A percentile compares a stretch with the other conserved stretches of the same genome.
These are phyloP conservation scores for Fusarium mundagurra DNA, from an alignment of 2,329 filamentous ascomycete genomes.

Conservation along the genomic window DNA sequence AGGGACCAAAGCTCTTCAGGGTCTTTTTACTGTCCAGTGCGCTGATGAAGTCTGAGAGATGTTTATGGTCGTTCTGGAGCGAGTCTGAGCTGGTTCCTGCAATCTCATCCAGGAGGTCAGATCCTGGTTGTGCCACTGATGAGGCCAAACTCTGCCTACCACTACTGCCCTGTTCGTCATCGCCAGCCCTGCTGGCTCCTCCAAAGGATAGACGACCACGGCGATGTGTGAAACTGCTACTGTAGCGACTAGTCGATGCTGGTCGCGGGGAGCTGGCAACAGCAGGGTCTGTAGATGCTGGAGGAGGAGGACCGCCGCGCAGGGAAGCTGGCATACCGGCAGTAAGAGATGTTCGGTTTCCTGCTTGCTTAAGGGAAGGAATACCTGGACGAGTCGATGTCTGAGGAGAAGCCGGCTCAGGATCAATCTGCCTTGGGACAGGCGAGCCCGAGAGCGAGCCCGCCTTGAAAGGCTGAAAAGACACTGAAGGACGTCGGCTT, in stretches of 20 bases:
- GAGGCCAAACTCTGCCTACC: slow-evolving; percentile 80
- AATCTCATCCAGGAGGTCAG: slow-evolving; percentile 78
- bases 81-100: slow-evolving; percentile 74
- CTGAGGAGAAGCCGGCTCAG: slow-evolving; percentile 66
- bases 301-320: slow-evolving; percentile 70
- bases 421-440: slow-evolving; percentile 58
- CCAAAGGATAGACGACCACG: slow-evolving; percentile 81
- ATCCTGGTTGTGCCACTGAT: slow-evolving; percentile 77
- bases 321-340: slow-evolving; percentile 80
- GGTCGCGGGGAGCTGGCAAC: slow-evolving; percentile 82
- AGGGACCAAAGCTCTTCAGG: slow-evolving; percentile 78
- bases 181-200: slow-evolving; percentile 71
- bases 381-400: slow-evolving; percentile 60
- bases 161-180: slow-evolving; percentile 82
- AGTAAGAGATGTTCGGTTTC: slow-evolving; percentile 77
- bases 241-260: slow-evolving; percentile 82
- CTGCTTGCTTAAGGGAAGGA: slow-evolving; percentile 61
- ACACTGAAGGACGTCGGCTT: slow-evolving; percentile 81
- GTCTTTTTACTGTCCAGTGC: slow-evolving; percentile 88
- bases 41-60: slow-evolving; percentile 93
- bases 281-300: slow-evolving; percentile 67
- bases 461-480: slow-evolving; percentile 95
- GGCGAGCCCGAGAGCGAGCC: slow-evolving; percentile 94
- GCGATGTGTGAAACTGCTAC: slow-evolving; percentile 92
- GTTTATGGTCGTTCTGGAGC: slow-evolving; percentile 82